These are phyloP conservation scores for Stevia rebaudiana DNA, from an alignment of 140 eudicot genomes.

Conservation along the genomic window DNA sequence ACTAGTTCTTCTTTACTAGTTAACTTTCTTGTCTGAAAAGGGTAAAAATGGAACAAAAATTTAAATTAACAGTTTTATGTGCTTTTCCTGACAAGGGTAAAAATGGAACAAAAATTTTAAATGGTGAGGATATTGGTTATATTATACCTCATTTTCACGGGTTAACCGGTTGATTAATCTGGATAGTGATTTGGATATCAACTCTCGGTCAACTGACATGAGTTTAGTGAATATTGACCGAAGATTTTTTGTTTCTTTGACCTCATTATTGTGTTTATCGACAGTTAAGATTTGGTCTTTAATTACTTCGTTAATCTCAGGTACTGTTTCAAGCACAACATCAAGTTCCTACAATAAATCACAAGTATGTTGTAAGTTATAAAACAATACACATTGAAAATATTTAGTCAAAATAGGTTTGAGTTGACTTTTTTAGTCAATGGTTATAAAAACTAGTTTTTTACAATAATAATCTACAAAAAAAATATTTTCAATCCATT, in stretches of 20 bases:
- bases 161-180: conserved; percentile 52
- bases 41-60: not conserved
- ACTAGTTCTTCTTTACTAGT: conserved; percentile 67
- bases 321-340: conserved; percentile 53
- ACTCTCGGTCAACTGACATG: conserved; percentile 57
- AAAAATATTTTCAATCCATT: not conserved
- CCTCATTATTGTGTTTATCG: conserved; percentile 39
- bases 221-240: conserved; percentile 55
- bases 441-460: not conserved
- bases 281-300: conserved; percentile 33
- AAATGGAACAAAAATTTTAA: not conserved
- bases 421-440: no score
- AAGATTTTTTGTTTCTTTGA: conserved; percentile 37
- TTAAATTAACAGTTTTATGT: not conserved
- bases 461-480: not conserved
- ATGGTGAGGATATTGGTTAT: not conserved
- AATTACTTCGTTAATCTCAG: conserved; percentile 55
- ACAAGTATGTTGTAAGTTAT: not conserved
- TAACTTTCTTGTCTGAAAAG: conserved; percentile 41
- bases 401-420: not conserved
- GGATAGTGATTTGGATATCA: conserved; percentile 38
- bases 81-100: not conserved
- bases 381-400: not conserved
- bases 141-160: conserved; percentile 44
- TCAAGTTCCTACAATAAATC: conserved; percentile 60